Evolutionary conservation across 495 filamentous ascomycete genomes (phyloP).

Genomic region (Beverwykella pulmonaria): DNA sequence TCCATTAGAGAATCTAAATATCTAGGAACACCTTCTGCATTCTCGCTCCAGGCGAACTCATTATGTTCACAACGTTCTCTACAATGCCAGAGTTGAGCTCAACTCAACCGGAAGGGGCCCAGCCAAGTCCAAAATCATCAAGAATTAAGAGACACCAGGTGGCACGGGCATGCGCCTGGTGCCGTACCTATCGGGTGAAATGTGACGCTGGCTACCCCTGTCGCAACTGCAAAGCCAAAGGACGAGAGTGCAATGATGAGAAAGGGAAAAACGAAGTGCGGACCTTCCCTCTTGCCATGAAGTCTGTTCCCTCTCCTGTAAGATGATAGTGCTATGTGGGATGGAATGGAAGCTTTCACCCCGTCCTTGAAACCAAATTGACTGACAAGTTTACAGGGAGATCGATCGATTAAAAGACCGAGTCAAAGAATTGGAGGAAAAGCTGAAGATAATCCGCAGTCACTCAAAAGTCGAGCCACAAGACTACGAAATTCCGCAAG

Average conservation of each 20-base stretch:
- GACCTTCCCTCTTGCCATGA: conserved; percentile 47
- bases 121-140: not conserved
- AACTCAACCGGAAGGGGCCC: not conserved
- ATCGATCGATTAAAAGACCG: conserved; percentile 49
- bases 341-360: no score
- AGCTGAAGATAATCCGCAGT: conserved; percentile 32
- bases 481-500: not conserved
- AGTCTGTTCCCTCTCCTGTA: conserved; percentile 7
- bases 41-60: no score
- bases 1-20: no score
- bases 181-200: conserved; percentile 52
- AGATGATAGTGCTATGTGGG: conserved; percentile 19
- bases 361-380: no score
- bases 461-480: not conserved
- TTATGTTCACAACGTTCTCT: conserved; percentile 16
- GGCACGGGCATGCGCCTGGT: conserved; percentile 54
- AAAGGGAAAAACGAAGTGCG: conserved; percentile 35
- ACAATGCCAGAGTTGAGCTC: not conserved
- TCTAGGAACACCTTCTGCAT: no score
- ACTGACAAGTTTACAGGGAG: conserved; percentile 40
- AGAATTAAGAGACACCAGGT: conserved; percentile 49
- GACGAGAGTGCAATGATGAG: conserved; percentile 40
- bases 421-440: conserved; percentile 48
- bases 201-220: conserved; percentile 53
- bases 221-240: conserved; percentile 50